Evolutionary conservation across 2,329 filamentous ascomycete genomes (phyloP).

Genomic region (Aureobasidium sp.): DNA sequence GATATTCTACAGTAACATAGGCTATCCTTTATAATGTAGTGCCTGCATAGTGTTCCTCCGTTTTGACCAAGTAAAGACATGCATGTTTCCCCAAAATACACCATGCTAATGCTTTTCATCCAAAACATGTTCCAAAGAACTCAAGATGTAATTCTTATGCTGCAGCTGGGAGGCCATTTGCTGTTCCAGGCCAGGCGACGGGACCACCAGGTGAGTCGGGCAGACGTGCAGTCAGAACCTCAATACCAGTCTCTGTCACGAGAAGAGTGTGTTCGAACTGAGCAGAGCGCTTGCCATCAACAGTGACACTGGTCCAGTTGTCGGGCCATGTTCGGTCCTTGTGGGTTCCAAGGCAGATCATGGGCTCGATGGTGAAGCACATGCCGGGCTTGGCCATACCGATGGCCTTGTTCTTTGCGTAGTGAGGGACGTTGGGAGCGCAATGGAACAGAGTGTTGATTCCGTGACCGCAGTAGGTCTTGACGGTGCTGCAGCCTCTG

Average conservation of each 20-base stretch:
- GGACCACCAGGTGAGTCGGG: slow-evolving; percentile 68
- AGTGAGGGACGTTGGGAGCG: slow-evolving; percentile 90
- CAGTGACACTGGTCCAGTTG: slow-evolving; percentile 94
- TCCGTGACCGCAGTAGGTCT: slow-evolving; percentile 93
- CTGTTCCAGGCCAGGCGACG: slow-evolving; percentile 47
- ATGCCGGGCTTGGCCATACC: slow-evolving; percentile 91
- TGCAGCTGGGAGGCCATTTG: slow-evolving; percentile 6
- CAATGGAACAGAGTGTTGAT: slow-evolving; percentile 92
- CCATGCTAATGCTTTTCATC: slow-evolving; percentile 3
- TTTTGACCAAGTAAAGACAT: background rate
- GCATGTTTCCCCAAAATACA: background rate
- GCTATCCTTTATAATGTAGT: background rate
- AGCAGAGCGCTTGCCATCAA: slow-evolving; percentile 80
- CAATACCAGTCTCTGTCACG: slow-evolving; percentile 74
- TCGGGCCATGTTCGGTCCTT: slow-evolving; percentile 95
- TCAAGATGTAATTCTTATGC: background rate
- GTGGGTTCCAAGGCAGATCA: slow-evolving; percentile 90
- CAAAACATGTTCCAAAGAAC: background rate
- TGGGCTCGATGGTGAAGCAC: slow-evolving; percentile 98
- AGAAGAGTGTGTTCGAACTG: slow-evolving; percentile 89
- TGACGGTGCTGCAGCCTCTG: slow-evolving; percentile 79
- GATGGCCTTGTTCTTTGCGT: slow-evolving; percentile 96
- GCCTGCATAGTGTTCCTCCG: no score
- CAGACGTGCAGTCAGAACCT: slow-evolving; percentile 67
- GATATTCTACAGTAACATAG: no score